phyloP scores from a whole-genome alignment of 768 basidiomycete species.

The Mycena metata region DNA sequence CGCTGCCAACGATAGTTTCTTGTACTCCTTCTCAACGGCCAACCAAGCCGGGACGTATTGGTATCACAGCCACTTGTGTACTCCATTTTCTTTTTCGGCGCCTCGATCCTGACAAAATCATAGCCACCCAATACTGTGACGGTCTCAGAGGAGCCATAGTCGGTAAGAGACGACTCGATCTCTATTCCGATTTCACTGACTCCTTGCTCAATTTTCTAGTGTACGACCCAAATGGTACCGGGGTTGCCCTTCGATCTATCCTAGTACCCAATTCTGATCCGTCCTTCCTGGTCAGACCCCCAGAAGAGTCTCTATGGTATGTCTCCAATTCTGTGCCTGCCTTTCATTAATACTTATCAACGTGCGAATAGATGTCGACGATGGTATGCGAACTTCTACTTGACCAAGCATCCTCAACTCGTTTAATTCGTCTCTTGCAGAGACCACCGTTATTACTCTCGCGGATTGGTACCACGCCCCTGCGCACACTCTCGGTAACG shows the following conservation, averaged over 20 bases:
- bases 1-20: constrained; percentile 46
- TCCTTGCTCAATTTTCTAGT: constrained; percentile 23
- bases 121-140: constrained; percentile 57
- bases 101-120: constrained; percentile 20
- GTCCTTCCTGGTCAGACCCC: constrained; percentile 38
- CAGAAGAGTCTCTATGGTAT: constrained; percentile 38
- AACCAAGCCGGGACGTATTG: constrained; percentile 44
- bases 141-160: constrained; percentile 59
- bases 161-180: not conserved
- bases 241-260: too few relatives aligned
- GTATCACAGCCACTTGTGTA: constrained; percentile 30
- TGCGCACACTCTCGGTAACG: not conserved
- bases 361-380: constrained; percentile 29
- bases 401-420: not conserved
- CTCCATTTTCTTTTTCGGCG: not conserved
- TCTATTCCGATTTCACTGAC: too few relatives aligned
- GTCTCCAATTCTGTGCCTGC: not conserved
- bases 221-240: constrained; percentile 47
- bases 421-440: not conserved
- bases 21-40: constrained; percentile 48
- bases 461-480: constrained; percentile 45
- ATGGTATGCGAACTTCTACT: constrained; percentile 12
- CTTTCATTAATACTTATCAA: constrained; percentile 45
- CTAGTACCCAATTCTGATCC: too few relatives aligned
- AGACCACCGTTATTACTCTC: constrained; percentile 46